phyloP scores from a whole-genome alignment of 345 rosid genomes.

The Ailanthus altissimus region DNA sequence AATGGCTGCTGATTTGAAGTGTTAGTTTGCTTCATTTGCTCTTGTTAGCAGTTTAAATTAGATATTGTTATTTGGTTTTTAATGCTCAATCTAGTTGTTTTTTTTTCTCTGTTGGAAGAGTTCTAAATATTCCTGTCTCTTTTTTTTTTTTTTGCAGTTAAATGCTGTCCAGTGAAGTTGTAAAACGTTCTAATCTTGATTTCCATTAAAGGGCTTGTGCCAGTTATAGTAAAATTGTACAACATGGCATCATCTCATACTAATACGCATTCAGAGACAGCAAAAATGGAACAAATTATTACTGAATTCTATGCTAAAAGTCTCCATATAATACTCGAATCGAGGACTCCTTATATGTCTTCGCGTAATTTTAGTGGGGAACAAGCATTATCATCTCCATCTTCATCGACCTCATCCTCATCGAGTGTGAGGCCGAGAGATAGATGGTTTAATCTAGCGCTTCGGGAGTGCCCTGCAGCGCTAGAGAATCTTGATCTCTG shows the following conservation, averaged over 20 bases:
- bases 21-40: neutral
- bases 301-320: constrained; percentile 90
- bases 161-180: neutral
- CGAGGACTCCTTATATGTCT: constrained; percentile 81
- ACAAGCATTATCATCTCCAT: constrained; percentile 69
- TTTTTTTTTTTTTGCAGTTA: constrained; percentile 34
- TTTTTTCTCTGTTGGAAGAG: constrained; percentile 2
- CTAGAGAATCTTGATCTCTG: constrained; percentile 81
- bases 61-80: neutral
- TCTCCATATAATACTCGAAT: constrained; percentile 85
- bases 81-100: neutral
- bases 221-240: constrained; percentile 1
- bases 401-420: constrained; percentile 77
- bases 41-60: neutral
- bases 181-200: constrained; percentile 17
- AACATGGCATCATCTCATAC: constrained; percentile 59
- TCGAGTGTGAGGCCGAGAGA: constrained; percentile 84
- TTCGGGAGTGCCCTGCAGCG: constrained; percentile 82
- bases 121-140: constrained; percentile 4
- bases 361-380: constrained; percentile 84
- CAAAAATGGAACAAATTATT: constrained; percentile 81
- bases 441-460: constrained; percentile 93
- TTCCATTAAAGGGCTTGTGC: constrained; percentile 29
- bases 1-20: constrained; percentile 1
- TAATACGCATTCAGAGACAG: constrained; percentile 58